Evolutionary conservation across 1,139 yeast species (phyloP).

Genomic region (Blastobotrys raffinosifermentans): DNA sequence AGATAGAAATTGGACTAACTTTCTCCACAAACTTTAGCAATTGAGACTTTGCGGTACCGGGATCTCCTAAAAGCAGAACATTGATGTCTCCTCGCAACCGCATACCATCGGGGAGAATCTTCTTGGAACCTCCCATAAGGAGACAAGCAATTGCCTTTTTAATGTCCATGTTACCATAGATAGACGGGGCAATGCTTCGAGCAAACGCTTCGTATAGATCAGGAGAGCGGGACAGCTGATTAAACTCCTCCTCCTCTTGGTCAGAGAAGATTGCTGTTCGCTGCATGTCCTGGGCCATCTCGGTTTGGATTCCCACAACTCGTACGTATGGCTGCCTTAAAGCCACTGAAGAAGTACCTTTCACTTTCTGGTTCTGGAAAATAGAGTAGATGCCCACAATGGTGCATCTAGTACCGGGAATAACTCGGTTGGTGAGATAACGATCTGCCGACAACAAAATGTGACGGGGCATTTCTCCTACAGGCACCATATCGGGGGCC

Average conservation of each 20-base stretch:
- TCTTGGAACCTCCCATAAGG: conserved; percentile 91
- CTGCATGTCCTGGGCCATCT: conserved; percentile 63
- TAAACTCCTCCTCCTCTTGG: conserved; percentile 89
- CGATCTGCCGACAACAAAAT: conserved; percentile 84
- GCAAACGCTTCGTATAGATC: conserved; percentile 78
- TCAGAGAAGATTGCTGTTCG: conserved; percentile 72
- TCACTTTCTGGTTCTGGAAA: conserved; percentile 54
- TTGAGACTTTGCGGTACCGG: conserved; percentile 98
- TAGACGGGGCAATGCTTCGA: conserved; percentile 93
- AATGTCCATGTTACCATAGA: conserved; percentile 88
- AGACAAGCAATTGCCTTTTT: conserved; percentile 91
- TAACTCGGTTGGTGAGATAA: conserved; percentile 79
- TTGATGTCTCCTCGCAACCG: conserved; percentile 95
- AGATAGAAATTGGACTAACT: conserved; percentile 89
- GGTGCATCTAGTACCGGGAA: conserved; percentile 94
- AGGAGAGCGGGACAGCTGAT: conserved; percentile 74
- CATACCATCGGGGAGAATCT: conserved; percentile 92
- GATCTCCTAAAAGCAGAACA: conserved; percentile 90
- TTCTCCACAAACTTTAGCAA: conserved; percentile 90
- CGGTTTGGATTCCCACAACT: conserved; percentile 81
- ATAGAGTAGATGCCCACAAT: conserved; percentile 89
- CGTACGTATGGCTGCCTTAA: conserved; percentile 88
- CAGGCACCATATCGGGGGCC: conserved; percentile 96
- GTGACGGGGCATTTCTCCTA: conserved; percentile 98
- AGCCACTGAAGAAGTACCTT: conserved; percentile 63